Evolutionary conservation across 2,329 filamentous ascomycete genomes (phyloP).

Genomic region (Curvularia verruculosa): DNA sequence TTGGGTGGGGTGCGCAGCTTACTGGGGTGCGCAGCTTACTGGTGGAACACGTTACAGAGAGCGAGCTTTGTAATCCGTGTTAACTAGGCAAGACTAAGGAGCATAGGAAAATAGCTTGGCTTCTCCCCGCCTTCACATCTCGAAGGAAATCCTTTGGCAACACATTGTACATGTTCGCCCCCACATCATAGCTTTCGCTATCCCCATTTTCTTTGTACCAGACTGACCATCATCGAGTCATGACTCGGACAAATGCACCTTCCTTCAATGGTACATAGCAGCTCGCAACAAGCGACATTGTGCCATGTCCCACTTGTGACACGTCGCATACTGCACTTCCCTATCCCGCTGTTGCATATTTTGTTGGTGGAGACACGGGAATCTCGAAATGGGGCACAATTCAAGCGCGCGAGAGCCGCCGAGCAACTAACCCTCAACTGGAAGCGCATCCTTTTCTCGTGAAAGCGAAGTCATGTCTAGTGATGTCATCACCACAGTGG

Average conservation of each 20-base stretch:
- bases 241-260: not conserved
- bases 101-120: not conserved
- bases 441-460: not conserved
- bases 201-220: not conserved
- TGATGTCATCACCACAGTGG: constrained; percentile 2
- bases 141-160: not conserved
- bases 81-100: not conserved
- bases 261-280: too few relatives aligned
- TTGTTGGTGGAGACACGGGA: constrained; percentile 1
- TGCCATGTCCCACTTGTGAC: constrained; percentile 1
- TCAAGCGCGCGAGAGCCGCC: not conserved
- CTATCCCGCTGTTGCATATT: not conserved
- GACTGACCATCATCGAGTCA: not conserved
- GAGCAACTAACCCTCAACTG: not conserved
- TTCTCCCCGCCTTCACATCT: not conserved
- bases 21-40: too few relatives aligned
- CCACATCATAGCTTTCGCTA: not conserved
- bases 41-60: too few relatives aligned
- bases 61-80: not conserved
- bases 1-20: too few relatives aligned
- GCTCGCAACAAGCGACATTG: not conserved
- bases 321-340: constrained; percentile 2
- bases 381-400: not conserved
- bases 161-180: not conserved
- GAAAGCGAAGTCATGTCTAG: not conserved